Conservation (phyloP, 345 rosid genomes). For the Turnera subulata region DNA sequence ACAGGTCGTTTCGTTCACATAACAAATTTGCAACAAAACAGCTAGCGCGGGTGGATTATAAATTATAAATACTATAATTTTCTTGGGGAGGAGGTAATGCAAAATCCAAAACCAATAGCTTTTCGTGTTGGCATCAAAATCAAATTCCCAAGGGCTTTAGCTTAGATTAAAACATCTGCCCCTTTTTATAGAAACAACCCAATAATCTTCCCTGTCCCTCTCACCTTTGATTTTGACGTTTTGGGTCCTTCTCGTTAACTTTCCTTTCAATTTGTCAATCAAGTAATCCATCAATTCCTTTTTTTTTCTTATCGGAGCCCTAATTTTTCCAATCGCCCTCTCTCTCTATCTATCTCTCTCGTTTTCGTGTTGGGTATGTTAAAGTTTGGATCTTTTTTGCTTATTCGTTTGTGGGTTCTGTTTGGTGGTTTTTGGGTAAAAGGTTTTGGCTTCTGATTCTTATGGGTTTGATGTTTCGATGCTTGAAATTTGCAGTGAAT, state of each 20-base stretch:
- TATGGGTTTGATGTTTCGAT: constrained; percentile 35
- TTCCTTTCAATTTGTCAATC: constrained; percentile 2
- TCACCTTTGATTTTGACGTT: constrained; percentile 16
- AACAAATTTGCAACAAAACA: too few relatives aligned
- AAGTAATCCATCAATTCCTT: constrained; percentile 15
- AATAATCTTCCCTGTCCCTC: background rate
- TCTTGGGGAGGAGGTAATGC: too few relatives aligned
- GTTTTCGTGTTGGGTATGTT: constrained; percentile 38
- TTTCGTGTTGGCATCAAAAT: background rate
- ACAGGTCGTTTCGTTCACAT: too few relatives aligned
- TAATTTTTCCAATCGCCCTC: background rate
- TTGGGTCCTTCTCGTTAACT: background rate
- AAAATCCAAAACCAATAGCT: too few relatives aligned
- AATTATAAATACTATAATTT: too few relatives aligned
- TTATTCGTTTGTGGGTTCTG: background rate
- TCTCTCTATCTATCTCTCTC: too few relatives aligned
- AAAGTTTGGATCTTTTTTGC: background rate
- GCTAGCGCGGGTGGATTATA: too few relatives aligned
- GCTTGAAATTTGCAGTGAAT: constrained; percentile 46
- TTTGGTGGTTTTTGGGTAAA: background rate
- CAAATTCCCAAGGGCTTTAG: background rate
- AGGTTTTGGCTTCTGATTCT: background rate
- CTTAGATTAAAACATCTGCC: background rate
- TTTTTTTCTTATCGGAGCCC: constrained; percentile 18
- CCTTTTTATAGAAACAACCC: background rate